phyloP scores from a whole-genome alignment of 2,329 filamentous ascomycete genomes.

The Arthrobotrys iridis region DNA sequence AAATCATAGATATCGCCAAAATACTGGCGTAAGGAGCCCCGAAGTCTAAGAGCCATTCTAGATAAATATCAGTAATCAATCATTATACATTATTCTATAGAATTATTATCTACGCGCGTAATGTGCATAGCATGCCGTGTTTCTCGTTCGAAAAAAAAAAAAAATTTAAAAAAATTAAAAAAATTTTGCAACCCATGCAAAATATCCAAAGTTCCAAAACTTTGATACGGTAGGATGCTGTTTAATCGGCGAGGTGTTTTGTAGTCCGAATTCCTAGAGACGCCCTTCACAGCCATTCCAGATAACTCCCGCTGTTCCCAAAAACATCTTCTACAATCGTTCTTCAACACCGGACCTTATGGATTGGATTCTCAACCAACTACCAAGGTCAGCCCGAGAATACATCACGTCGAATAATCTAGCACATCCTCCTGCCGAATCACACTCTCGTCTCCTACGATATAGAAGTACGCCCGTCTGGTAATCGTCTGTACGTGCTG shows the following conservation, averaged over 20 bases:
- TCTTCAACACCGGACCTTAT: conserved; percentile 60
- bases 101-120: not conserved
- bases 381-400: no score
- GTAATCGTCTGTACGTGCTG: conserved; percentile 86
- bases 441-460: conserved; percentile 78
- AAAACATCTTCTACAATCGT: conserved; percentile 19
- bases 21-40: not conserved
- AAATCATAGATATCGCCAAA: not conserved
- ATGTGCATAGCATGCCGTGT: not conserved
- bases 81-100: conserved; percentile 22
- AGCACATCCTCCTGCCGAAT: conserved; percentile 59
- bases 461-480: conserved; percentile 92
- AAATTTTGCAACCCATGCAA: not conserved
- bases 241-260: not conserved
- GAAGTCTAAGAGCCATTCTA: not conserved
- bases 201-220: not conserved
- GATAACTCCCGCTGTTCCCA: conserved; percentile 57
- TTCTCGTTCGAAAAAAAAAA: not conserved
- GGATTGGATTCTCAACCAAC: conserved; percentile 57
- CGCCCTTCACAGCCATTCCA: conserved; percentile 56
- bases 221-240: no score
- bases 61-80: not conserved
- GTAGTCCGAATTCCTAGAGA: not conserved
- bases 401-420: conserved; percentile 59
- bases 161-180: no score